Conservation (phyloP, 1,284 basidiomycete species). For the Abortiporus biennis region DNA sequence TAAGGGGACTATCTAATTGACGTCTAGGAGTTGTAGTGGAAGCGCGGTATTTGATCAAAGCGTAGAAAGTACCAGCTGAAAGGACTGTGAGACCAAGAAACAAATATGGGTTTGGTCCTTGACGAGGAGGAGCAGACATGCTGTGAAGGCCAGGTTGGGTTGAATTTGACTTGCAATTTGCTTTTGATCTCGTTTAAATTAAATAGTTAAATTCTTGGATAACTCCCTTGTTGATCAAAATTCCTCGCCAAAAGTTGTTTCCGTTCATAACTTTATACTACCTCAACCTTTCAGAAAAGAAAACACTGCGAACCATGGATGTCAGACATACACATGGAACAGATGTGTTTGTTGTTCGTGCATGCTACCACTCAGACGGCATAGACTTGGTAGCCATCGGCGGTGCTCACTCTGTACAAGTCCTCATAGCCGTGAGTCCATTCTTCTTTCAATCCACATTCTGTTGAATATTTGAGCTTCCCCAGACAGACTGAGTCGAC, state of each 20-base stretch:
- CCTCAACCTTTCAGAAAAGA: too few relatives aligned
- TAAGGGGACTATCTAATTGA: conserved; percentile 59
- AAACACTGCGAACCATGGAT: conserved; percentile 42
- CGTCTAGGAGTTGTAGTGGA: conserved; percentile 53
- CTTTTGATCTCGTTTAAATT: too few relatives aligned
- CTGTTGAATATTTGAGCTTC: conserved; percentile 12
- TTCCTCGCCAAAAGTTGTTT: too few relatives aligned
- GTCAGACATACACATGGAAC: conserved; percentile 51
- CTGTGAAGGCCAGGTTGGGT: conserved; percentile 2
- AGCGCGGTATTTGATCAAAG: conserved; percentile 50
- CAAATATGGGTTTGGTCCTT: conserved; percentile 56
- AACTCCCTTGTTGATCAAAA: too few relatives aligned
- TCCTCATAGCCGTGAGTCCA: conserved; percentile 57
- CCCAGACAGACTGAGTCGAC: conserved; percentile 28
- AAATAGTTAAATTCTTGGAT: too few relatives aligned
- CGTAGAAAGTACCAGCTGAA: conserved; percentile 53
- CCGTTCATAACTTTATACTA: too few relatives aligned
- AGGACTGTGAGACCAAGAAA: conserved; percentile 49
- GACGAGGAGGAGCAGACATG: conserved; percentile 18
- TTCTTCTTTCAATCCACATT: conserved; percentile 11
- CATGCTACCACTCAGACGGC: conserved; percentile 58
- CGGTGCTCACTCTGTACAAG: conserved; percentile 63
- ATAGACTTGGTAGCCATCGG: conserved; percentile 65
- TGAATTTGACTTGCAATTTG: too few relatives aligned
- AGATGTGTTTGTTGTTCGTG: conserved; percentile 52